Evolutionary conservation across 257 asterid species (phyloP), one percentile per base, ranked within the genome.

Genomic region (Ocimum tenuiflorum): DNA sequence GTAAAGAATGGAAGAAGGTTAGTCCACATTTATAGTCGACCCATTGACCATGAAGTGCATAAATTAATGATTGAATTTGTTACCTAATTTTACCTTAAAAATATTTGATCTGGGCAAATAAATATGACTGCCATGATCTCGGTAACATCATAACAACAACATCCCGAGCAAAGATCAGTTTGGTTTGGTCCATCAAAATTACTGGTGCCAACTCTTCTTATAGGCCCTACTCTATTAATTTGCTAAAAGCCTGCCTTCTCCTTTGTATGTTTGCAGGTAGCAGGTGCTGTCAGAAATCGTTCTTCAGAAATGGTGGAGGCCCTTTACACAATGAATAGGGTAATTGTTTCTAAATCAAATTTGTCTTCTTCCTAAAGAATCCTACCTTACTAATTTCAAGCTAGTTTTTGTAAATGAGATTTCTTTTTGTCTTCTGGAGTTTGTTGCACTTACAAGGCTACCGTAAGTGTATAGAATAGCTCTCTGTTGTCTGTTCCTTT

Each of bases 1-100:
- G 91, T 58, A 85, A 81, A 82, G 90, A 91, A 47, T 91, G 95
- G 95, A 88, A 86, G 77, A 91, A 91, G 97, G 96, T 91, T 18
- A 61, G 95, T 77, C 65, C 65, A 52, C 33, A 60, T 24, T 52
- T 66, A 35, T 36, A 46, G 33, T 54, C 38, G 50, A 54, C 27
- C 27, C 7, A 14, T 65, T 46, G 49, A 57, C 53, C 71, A 23
- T 24, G 24, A 60, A 33, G 10, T 59, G 76, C 65, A 29, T 60
- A 51, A 67, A 62, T 59, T 49, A 56, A 63, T 57, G 49, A 58
- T 71, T 58, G 54, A 31, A 65, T 72, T 45, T 66, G 36, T 61
- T 63, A 46, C 76, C 45, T 46, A 63, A 51, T 41, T 29, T 31
- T 17, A 41, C 48, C 68, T 62, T 67, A 43, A 70, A 24, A 60